These are phyloP conservation scores for Corymbia calophylla DNA, from an alignment of 441 rosid species.

Conservation along the genomic window DNA sequence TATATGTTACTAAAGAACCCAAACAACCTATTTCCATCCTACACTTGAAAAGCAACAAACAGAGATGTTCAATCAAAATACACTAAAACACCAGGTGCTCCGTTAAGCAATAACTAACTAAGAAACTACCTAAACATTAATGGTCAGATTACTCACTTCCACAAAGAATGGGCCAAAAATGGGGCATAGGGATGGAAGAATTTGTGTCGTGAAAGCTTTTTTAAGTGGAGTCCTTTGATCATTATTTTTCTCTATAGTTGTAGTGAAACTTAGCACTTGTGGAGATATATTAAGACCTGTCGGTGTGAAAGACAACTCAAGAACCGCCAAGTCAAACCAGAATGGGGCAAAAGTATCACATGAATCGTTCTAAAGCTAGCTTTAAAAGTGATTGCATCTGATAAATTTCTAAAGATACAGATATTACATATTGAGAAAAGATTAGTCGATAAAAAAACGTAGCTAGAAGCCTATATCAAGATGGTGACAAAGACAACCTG, in stretches of 20 bases:
- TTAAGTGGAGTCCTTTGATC: background rate
- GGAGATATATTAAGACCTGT: background rate
- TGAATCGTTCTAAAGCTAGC: background rate
- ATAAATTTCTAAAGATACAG: background rate
- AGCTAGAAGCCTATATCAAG: background rate
- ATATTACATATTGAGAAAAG: no score
- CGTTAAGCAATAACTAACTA: no score
- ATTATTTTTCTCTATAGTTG: background rate
- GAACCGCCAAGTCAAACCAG: background rate
- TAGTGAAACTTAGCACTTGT: background rate
- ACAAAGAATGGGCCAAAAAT: background rate
- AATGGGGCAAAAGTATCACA: background rate
- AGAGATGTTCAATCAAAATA: background rate
- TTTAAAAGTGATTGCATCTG: no score
- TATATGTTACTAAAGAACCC: constrained; percentile 53
- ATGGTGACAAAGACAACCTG: background rate
- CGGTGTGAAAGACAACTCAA: background rate
- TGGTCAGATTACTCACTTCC: background rate
- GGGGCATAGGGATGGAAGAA: background rate
- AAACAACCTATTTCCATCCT: constrained; percentile 27
- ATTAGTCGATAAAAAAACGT: background rate
- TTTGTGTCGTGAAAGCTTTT: background rate
- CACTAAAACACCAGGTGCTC: no score
- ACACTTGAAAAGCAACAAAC: constrained; percentile 32
- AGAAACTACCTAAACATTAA: no score